These are phyloP conservation scores for Myriosclerotinia duriaeana DNA, from an alignment of 2,329 filamentous ascomycete species.

Conservation along the genomic window DNA sequence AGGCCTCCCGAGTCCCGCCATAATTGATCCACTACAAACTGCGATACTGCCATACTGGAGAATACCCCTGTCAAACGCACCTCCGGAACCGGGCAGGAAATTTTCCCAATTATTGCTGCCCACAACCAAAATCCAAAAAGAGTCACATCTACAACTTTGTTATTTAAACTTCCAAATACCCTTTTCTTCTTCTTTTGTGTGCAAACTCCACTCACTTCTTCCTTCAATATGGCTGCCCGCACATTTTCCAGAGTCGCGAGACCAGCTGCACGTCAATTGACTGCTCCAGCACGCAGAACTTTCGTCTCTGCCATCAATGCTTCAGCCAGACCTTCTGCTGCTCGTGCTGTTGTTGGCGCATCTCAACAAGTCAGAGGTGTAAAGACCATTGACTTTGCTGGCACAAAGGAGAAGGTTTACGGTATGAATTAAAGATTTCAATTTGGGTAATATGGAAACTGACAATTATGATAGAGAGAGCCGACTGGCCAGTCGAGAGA, in stretches of 20 bases:
- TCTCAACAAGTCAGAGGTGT: slow-evolving; percentile 69
- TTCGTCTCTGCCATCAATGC: slow-evolving; percentile 60
- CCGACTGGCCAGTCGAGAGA: slow-evolving; percentile 98
- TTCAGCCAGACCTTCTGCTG: slow-evolving; percentile 53
- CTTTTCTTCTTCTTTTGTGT: slow-evolving; percentile 13
- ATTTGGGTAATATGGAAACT: slow-evolving; percentile 27
- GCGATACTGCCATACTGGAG: slow-evolving; percentile 21
- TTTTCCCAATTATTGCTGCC: slow-evolving; percentile 6
- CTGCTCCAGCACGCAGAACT: slow-evolving; percentile 59
- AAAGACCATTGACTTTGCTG: slow-evolving; percentile 99
- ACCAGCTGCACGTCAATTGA: slow-evolving; percentile 63
- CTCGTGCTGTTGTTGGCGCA: slow-evolving; percentile 49
- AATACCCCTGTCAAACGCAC: slow-evolving; percentile 17
- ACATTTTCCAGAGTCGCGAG: slow-evolving; percentile 68
- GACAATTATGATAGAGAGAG: slow-evolving; percentile 67
- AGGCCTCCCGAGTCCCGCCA: not conserved
- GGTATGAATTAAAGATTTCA: slow-evolving; percentile 55
- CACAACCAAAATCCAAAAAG: slow-evolving; percentile 20
- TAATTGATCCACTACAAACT: not conserved
- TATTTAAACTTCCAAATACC: slow-evolving; percentile 23
- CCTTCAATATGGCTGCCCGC: slow-evolving; percentile 70
- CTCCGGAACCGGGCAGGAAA: slow-evolving; percentile 20
- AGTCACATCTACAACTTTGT: slow-evolving; percentile 19
- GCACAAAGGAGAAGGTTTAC: slow-evolving; percentile 86
- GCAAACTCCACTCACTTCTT: slow-evolving; percentile 30